Evolutionary conservation across 2,329 filamentous ascomycete species (phyloP), one percentile per base, ranked within the genome.

Genomic region (Bipolaris bicolor): DNA sequence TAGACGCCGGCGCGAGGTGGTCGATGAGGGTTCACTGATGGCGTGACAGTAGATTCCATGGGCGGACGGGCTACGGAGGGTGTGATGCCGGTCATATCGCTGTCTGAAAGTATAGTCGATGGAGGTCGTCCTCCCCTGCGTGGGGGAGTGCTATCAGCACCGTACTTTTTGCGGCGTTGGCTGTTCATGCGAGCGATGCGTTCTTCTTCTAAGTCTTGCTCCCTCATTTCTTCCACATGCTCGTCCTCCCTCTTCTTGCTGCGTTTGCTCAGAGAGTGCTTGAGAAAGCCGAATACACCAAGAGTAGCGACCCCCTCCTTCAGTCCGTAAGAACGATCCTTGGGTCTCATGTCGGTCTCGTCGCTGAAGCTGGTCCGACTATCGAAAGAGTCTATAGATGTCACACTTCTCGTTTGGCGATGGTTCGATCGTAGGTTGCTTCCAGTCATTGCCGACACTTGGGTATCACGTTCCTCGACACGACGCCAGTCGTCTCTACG

Each of bases 101-200:
- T 77, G 40, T 80, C 76, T n/a, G 79, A 77, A 20, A 79, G 71
- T n/a, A 80, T 74, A 11, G 81, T 77, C 7, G 76, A 77, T 29
- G 66, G 64, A 10, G 69, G 69, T 39, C 72, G 63, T 29, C 67
- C 63, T 26, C 66, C 61, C 48, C 69, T 69, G 44, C 68, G 62
- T 3, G 73, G 69, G n/a, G 70, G 66, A 20, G 55, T 44, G 16
- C 88, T 88, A 70, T 92, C 90, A 26, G 86, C 89, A 2, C 89
- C 91, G 60, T 86, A 91, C 65, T 82, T 82, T 64, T 82, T 82
- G 20, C 87, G 85, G n/a, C 83, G 70, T 24, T 69, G 83, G 34
- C 84, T 85, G 57, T 83, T 81, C 52, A 77, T 77, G 65, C 84
- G 79, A 46, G 80, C 79, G 26, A 84, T 65, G 22, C 79, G 78